Evolutionary conservation across 1,139 yeast species (phyloP).

Genomic region (Yamadazyma jaroonii): DNA sequence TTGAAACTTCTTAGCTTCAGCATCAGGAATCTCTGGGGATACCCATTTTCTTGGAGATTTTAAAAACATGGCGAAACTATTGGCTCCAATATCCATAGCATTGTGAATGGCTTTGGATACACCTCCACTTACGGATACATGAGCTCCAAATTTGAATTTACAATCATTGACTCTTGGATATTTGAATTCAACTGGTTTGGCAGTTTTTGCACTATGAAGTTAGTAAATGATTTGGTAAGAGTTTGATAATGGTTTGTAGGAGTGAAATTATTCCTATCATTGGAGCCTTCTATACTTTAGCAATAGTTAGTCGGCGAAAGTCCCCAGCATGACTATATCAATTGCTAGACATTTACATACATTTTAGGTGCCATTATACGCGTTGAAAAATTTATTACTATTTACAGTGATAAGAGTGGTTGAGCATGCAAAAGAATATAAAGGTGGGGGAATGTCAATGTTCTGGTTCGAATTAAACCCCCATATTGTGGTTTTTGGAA

Average conservation of each 20-base stretch:
- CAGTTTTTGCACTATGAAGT: constrained; percentile 2
- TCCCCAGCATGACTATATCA: no score
- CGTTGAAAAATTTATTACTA: no score
- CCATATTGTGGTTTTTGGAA: no score
- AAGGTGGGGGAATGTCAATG: no score
- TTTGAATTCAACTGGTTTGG: constrained; percentile 16
- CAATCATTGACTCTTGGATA: constrained; percentile 21
- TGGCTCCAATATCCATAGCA: constrained; percentile 75
- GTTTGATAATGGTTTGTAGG: no score
- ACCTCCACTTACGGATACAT: constrained; percentile 71
- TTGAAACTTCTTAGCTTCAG: constrained; percentile 67
- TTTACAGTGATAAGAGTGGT: no score
- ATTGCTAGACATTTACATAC: no score
- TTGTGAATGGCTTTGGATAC: constrained; percentile 73
- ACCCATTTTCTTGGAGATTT: constrained; percentile 93
- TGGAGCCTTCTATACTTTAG: no score
- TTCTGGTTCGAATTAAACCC: no score
- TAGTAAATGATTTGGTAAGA: constrained; percentile 1
- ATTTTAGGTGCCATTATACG: constrained; percentile 7
- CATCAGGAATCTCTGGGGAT: constrained; percentile 67
- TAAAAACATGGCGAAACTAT: constrained; percentile 85
- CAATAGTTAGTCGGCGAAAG: no score
- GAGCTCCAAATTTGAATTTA: constrained; percentile 71
- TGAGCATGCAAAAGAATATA: no score
- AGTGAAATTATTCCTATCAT: no score